Evolutionary conservation across 176 grass and related monocot genomes (phyloP).

Genomic region (Paspalum vaginatum): DNA sequence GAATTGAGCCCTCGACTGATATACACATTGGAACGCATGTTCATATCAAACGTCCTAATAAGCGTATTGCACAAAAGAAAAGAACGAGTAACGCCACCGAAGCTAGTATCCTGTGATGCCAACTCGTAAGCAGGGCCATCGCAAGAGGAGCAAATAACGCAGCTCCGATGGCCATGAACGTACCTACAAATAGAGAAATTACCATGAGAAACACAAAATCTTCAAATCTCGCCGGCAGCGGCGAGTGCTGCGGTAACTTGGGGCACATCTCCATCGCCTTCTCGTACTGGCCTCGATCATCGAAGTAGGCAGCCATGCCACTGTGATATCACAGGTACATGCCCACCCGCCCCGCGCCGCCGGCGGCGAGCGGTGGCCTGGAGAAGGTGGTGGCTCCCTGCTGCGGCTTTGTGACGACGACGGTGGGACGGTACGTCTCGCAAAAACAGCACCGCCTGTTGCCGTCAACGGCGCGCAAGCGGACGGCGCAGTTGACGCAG

Average conservation of each 20-base stretch:
- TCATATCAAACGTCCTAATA: too few relatives aligned
- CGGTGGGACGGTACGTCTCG: background rate
- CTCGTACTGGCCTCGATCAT: background rate
- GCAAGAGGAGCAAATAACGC: too few relatives aligned
- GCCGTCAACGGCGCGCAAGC: background rate
- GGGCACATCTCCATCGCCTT: background rate
- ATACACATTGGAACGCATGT: too few relatives aligned
- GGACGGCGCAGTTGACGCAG: background rate
- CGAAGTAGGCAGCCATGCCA: slow-evolving; percentile 3
- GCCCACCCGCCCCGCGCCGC: background rate
- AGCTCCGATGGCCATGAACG: too few relatives aligned
- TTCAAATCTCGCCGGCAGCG: too few relatives aligned
- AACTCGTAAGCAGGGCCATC: too few relatives aligned
- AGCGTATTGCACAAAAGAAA: too few relatives aligned
- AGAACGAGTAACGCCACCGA: too few relatives aligned
- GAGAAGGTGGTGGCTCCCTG: background rate
- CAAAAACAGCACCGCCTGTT: background rate
- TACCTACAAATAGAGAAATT: too few relatives aligned
- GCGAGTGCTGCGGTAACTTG: background rate
- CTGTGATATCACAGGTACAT: background rate
- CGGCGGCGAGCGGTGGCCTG: background rate
- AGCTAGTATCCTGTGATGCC: too few relatives aligned
- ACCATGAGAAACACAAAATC: too few relatives aligned
- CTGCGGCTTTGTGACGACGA: background rate
- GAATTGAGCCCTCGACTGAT: too few relatives aligned